Conservation (phyloP, 805 yeast species). For the Wickerhamomyces sydowiorum region DNA sequence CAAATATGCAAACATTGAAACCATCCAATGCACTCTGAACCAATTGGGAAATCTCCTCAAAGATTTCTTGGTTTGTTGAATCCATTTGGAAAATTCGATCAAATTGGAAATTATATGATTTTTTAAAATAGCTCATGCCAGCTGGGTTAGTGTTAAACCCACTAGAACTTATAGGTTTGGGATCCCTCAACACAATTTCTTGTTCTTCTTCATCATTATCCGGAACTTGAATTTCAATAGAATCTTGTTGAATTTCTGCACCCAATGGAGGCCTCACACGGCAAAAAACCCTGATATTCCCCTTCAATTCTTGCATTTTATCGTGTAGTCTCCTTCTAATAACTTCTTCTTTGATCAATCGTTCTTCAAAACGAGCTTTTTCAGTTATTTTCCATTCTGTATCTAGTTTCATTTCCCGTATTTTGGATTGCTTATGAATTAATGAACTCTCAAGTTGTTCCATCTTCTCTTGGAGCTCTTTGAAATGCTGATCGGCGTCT, state of each 20-base stretch:
- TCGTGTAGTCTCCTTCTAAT: slow-evolving; percentile 64
- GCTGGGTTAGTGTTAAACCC: not conserved
- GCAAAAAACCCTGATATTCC: slow-evolving; percentile 89
- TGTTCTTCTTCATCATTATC: slow-evolving; percentile 23
- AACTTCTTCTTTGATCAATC: slow-evolving; percentile 44
- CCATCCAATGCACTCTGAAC: slow-evolving; percentile 88
- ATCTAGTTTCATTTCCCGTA: not conserved
- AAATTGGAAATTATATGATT: slow-evolving; percentile 48
- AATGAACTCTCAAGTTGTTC: not conserved
- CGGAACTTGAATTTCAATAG: slow-evolving; percentile 27
- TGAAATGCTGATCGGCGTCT: slow-evolving; percentile 4
- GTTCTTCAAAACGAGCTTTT: slow-evolving; percentile 26
- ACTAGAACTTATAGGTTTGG: slow-evolving; percentile 5
- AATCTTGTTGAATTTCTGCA: slow-evolving; percentile 18
- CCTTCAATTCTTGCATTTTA: slow-evolving; percentile 77
- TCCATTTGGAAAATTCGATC: slow-evolving; percentile 67
- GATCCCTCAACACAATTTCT: slow-evolving; percentile 15
- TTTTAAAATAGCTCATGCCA: not conserved
- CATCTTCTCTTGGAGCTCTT: not conserved
- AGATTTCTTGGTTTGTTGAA: slow-evolving; percentile 56
- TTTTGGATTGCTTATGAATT: not conserved
- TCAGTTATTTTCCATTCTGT: slow-evolving; percentile 23
- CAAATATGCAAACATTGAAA: slow-evolving; percentile 85
- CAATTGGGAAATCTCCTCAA: slow-evolving; percentile 79
- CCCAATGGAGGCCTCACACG: slow-evolving; percentile 61